Conservation (phyloP, 257 asterid species). For the Nyctanthes arbortristis region DNA sequence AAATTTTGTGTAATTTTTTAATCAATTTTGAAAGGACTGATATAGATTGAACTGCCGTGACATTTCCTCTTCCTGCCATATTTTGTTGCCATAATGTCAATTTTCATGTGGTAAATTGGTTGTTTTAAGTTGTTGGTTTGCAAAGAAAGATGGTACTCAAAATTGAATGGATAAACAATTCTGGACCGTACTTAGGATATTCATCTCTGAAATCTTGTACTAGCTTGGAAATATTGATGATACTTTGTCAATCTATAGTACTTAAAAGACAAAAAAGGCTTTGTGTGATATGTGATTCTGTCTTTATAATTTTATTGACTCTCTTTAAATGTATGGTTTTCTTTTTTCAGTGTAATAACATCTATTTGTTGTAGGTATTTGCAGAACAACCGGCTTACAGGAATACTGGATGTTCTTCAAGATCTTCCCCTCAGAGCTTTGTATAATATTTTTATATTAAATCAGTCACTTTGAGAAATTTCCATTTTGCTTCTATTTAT, state of each 20-base stretch:
- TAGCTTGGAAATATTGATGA: neutral
- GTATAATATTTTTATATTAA: slow-evolving; percentile 41
- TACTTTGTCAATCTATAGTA: neutral
- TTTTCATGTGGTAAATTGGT: neutral
- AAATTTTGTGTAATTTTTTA: neutral
- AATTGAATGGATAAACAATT: neutral
- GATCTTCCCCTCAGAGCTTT: slow-evolving; percentile 74
- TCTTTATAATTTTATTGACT: neutral
- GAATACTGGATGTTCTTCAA: slow-evolving; percentile 80
- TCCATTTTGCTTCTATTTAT: slow-evolving; percentile 16
- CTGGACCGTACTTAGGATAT: neutral
- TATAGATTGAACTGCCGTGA: neutral
- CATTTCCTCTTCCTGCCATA: neutral
- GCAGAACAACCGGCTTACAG: slow-evolving; percentile 82
- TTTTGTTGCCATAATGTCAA: neutral
- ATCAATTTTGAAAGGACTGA: neutral
- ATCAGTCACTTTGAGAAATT: neutral
- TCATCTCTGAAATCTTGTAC: neutral
- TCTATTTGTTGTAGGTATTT: slow-evolving; percentile 58
- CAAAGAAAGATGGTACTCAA: neutral
- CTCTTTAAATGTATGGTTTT: neutral
- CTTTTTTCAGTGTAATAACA: slow-evolving; percentile 1
- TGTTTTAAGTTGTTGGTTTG: neutral
- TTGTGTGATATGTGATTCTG: neutral
- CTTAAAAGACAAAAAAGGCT: neutral